These are phyloP conservation scores for Aspergillus nidulans DNA, from an alignment of 495 filamentous ascomycete species.

Conservation along the genomic window DNA sequence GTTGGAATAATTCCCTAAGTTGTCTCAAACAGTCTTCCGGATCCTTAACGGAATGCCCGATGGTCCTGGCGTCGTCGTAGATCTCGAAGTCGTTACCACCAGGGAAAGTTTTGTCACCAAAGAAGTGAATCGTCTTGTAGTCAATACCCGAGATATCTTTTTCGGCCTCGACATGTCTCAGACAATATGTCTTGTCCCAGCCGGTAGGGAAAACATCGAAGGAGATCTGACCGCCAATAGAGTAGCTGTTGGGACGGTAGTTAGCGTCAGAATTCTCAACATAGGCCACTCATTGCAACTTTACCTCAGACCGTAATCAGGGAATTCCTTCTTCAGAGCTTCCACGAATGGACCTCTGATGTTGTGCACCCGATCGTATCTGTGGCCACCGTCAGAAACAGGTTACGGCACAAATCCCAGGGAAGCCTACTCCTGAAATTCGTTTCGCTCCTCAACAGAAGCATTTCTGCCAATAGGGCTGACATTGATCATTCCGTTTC, in stretches of 20 bases:
- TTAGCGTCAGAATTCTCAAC: background rate
- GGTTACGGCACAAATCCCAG: background rate
- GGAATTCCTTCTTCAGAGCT: slow-evolving; percentile 73
- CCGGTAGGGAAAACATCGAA: slow-evolving; percentile 97
- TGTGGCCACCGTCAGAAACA: slow-evolving; percentile 19
- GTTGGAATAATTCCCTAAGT: slow-evolving; percentile 73
- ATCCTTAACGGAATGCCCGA: slow-evolving; percentile 74
- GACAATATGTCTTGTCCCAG: slow-evolving; percentile 99
- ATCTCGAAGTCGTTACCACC: slow-evolving; percentile 98
- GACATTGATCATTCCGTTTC: slow-evolving; percentile 95
- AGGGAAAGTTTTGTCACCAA: slow-evolving; percentile 85
- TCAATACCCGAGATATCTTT: slow-evolving; percentile 66
- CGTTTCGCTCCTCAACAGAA: slow-evolving; percentile 68
- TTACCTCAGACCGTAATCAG: slow-evolving; percentile 78
- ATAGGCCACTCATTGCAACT: slow-evolving; percentile 24
- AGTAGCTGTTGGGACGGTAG: slow-evolving; percentile 54
- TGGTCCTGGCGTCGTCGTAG: slow-evolving; percentile 70
- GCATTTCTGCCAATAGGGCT: slow-evolving; percentile 91
- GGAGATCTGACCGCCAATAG: slow-evolving; percentile 93
- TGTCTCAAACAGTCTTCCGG: slow-evolving; percentile 77
- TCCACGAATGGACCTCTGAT: slow-evolving; percentile 69
- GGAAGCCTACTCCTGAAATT: slow-evolving; percentile 55
- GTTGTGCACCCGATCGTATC: slow-evolving; percentile 70
- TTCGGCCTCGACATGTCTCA: slow-evolving; percentile 81
- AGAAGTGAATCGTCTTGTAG: slow-evolving; percentile 92